Evolutionary conservation across 768 basidiomycete genomes (phyloP), one percentile per base, ranked within the genome.

Genomic region (Mycena haematopus): DNA sequence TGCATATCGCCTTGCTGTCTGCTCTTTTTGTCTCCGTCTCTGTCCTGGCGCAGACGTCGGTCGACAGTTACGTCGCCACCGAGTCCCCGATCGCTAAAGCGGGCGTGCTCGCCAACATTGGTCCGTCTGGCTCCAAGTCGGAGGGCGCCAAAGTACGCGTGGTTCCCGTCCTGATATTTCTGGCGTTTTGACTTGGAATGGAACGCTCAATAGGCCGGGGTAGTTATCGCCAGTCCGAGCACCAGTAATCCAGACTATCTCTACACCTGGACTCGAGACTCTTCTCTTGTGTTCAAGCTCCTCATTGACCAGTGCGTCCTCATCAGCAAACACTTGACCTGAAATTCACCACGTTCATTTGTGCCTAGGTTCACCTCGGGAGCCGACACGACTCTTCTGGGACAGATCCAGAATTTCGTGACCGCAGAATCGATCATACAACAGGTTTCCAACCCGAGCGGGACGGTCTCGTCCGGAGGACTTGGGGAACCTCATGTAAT

Each of bases 261-360:
- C n/a, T 92, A 81, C 71, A 86, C 88, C 3, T 93, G 92, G 92
- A 83, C 82, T 17, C 85, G 92, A 53, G 92, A 93, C 75, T 82
- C 89, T 27, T 84, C 90, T 3, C 80, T 92, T 53, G 89, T 90
- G 0, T 88, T 86, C 78, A 89, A 92, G 72, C 66, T 70, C 27
- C 69, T 86, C 63, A 80, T 85, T 58, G 83, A 84, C 68, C 75
- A 78, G 79, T 88, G 75, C 45, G 75, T 42, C 6, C n/a, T n/a
- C n/a, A 10, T n/a, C 40, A 7, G 19, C 40, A 42, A 17, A 46
- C n/a, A n/a, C n/a, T n/a, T n/a, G 6, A 3, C 51, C 7, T 4
- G 29, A 58, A 45, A 27, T 33, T 35, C 31, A 6, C n/a, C 15
- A n/a, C 22, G 33, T 24, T n/a, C 15, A 24, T 22, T 14, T 35